Evolutionary conservation across 345 rosid species (phyloP).

Genomic region (Eucalyptus brandiana): DNA sequence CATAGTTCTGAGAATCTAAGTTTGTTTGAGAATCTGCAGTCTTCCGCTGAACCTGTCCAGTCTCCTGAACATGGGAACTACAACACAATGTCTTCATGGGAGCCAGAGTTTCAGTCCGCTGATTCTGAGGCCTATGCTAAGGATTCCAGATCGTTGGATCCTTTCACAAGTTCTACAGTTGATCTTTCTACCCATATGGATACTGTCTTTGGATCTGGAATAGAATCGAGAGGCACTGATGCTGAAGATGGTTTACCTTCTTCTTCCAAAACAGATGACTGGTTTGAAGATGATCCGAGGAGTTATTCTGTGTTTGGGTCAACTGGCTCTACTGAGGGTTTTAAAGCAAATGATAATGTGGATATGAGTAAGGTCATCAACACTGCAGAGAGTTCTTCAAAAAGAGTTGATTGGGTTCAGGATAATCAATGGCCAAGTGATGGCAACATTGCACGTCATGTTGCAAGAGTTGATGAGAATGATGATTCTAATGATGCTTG

Average conservation of each 20-base stretch:
- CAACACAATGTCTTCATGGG: neutral
- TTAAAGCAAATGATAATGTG: conserved; percentile 1
- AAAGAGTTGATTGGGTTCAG: conserved; percentile 13
- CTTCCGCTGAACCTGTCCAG: conserved; percentile 6
- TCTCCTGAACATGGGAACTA: conserved; percentile 1
- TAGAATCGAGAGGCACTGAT: neutral
- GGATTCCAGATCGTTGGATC: neutral
- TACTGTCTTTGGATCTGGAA: neutral
- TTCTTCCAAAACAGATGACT: neutral
- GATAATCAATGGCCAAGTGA: conserved; percentile 21
- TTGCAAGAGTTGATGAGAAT: conserved; percentile 16
- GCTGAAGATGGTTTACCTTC: neutral
- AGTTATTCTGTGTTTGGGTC: neutral
- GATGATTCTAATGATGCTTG: conserved; percentile 48
- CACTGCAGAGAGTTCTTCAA: conserved; percentile 7
- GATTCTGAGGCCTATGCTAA: neutral
- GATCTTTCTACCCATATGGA: conserved; percentile 2
- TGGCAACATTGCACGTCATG: conserved; percentile 5
- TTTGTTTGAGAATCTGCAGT: conserved; percentile 31
- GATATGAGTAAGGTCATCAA: conserved; percentile 1
- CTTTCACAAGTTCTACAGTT: neutral
- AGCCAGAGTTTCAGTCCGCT: conserved; percentile 1
- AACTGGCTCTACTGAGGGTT: conserved; percentile 3
- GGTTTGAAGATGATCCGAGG: neutral
- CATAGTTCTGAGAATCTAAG: conserved; percentile 9